Percentiles rank a stretch among this genome's conserved stretches.
phyloP scores from a whole-genome alignment of 192 early-diverging fungal genomes.

The Podila clonocystis region DNA sequence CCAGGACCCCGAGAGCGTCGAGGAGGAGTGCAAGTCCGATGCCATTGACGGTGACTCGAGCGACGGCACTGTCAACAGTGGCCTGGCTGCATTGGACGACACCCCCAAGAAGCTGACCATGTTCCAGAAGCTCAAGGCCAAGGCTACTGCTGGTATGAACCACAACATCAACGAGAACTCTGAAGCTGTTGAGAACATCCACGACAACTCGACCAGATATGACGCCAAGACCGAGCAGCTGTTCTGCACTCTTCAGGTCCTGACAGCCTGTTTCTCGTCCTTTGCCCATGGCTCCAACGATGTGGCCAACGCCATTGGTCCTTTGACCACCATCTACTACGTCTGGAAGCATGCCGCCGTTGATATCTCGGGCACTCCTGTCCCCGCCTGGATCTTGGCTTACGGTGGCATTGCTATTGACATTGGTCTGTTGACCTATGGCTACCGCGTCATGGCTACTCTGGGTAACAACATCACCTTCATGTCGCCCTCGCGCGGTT shows the following conservation, averaged over 20 bases:
- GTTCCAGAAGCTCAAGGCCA: constrained; percentile 4
- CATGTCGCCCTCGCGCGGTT: constrained; percentile 83
- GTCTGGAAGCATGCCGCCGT: constrained; percentile 63
- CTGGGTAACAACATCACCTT: constrained; percentile 88
- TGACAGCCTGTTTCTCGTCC: constrained; percentile 83
- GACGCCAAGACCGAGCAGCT: constrained; percentile 80
- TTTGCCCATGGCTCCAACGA: constrained; percentile 89
- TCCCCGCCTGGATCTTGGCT: constrained; percentile 79
- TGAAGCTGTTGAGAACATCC: constrained; percentile 55
- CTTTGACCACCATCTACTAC: constrained; percentile 77
- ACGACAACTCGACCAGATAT: constrained; percentile 69
- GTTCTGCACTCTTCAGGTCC: constrained; percentile 85
- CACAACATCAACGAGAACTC: constrained; percentile 30
- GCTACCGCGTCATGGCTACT: constrained; percentile 78
- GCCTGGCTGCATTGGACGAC: constrained; percentile 1
- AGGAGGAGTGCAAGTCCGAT: neutral
- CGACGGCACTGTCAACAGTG: neutral
- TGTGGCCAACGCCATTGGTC: constrained; percentile 86
- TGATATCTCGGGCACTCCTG: constrained; percentile 52
- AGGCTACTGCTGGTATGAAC: neutral
- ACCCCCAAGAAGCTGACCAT: neutral
- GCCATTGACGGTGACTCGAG: neutral
- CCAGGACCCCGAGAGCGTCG: neutral
- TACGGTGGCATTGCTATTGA: constrained; percentile 81
- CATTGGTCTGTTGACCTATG: constrained; percentile 73